These are phyloP conservation scores for Massospora cicadina DNA, from an alignment of 371 early-diverging fungal genomes.

Conservation along the genomic window DNA sequence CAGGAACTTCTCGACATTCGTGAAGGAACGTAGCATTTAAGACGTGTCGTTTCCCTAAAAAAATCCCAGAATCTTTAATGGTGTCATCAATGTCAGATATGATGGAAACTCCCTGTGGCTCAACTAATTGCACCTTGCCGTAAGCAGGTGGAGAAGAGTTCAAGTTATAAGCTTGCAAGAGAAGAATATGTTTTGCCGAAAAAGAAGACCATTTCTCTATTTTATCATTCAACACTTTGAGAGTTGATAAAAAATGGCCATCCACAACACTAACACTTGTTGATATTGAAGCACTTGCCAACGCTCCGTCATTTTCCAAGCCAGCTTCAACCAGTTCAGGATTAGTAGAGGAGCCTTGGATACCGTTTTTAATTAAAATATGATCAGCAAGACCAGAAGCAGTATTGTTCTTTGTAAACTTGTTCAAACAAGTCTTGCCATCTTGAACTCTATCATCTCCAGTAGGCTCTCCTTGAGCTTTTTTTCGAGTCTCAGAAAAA, in stretches of 20 bases:
- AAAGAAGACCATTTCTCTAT: neutral
- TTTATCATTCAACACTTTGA: neutral
- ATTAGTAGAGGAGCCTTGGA: no score
- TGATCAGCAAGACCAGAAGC: no score
- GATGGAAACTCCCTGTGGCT: constrained; percentile 44
- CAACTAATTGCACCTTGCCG: constrained; percentile 30
- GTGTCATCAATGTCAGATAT: constrained; percentile 83
- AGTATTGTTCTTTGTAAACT: no score
- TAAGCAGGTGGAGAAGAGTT: constrained; percentile 14
- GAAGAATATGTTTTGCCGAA: constrained; percentile 3
- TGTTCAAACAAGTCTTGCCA: no score
- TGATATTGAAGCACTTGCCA: no score
- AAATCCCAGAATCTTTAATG: constrained; percentile 60
- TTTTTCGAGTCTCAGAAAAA: no score
- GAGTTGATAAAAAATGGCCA: neutral
- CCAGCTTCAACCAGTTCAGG: no score
- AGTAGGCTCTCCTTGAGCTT: no score
- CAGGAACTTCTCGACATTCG: constrained; percentile 27
- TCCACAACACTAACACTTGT: no score
- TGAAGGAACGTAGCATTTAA: constrained; percentile 48
- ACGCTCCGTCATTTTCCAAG: no score
- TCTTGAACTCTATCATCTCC: no score
- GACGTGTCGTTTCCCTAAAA: constrained; percentile 42
- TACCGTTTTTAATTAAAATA: no score
- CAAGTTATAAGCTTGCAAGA: constrained; percentile 9